These are phyloP conservation scores for Talaromyces marneffei DNA, from an alignment of 2,329 filamentous ascomycete species.

Conservation along the genomic window DNA sequence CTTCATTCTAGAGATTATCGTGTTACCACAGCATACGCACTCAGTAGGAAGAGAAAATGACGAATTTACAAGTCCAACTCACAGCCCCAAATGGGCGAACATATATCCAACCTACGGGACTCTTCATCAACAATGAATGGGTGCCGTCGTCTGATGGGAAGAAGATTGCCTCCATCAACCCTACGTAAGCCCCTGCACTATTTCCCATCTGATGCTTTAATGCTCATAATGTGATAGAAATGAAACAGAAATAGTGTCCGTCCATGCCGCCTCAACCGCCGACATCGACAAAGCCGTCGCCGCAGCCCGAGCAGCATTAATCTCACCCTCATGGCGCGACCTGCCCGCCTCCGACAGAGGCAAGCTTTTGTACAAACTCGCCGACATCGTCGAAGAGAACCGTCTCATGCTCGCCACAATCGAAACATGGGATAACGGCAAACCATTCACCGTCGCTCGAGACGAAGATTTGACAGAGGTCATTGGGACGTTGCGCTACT, in stretches of 20 bases:
- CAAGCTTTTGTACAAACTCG: constrained; percentile 23
- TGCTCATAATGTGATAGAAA: constrained; percentile 34
- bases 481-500: constrained; percentile 61
- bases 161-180: constrained; percentile 34
- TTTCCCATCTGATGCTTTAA: neutral
- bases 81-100: constrained; percentile 36
- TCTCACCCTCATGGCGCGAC: constrained; percentile 59
- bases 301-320: constrained; percentile 63
- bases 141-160: constrained; percentile 33
- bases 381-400: constrained; percentile 26
- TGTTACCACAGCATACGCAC: neutral
- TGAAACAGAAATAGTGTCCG: constrained; percentile 60
- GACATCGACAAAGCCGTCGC: constrained; percentile 65
- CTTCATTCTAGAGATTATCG: neutral
- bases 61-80: constrained; percentile 23
- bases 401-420: constrained; percentile 23
- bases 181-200: constrained; percentile 18
- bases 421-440: constrained; percentile 37
- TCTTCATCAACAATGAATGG: constrained; percentile 44
- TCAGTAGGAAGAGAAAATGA: neutral
- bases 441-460: constrained; percentile 62
- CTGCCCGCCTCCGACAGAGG: constrained; percentile 40
- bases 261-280: constrained; percentile 58
- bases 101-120: constrained; percentile 35
- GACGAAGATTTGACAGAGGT: constrained; percentile 59